These are phyloP conservation scores for Neurospora intermedia DNA, from an alignment of 495 filamentous ascomycete species.

Conservation along the genomic window DNA sequence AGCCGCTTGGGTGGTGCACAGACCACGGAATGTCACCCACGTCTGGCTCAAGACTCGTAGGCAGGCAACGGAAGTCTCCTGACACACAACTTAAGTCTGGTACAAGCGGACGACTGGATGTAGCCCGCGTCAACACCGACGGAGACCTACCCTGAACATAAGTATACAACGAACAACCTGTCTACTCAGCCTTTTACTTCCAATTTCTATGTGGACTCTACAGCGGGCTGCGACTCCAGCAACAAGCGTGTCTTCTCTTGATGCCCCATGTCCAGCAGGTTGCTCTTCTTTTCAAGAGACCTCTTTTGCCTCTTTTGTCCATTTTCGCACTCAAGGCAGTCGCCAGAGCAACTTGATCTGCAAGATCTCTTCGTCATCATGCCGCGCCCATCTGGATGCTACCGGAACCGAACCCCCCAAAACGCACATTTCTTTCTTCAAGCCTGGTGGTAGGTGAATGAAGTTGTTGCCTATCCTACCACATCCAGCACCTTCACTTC, in stretches of 20 bases:
- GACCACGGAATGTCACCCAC: background rate
- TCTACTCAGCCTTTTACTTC: background rate
- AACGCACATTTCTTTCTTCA: background rate
- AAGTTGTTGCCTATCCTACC: too few relatives aligned
- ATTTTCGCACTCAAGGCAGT: background rate
- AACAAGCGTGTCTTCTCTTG: background rate
- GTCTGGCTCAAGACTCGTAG: background rate
- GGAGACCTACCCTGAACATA: background rate
- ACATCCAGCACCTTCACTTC: background rate
- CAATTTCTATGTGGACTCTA: background rate
- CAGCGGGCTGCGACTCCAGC: background rate
- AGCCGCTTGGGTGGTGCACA: background rate
- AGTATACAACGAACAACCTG: background rate
- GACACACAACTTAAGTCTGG: background rate
- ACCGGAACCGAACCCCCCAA: background rate
- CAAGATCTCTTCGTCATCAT: background rate
- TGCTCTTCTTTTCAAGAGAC: background rate
- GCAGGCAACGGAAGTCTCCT: background rate
- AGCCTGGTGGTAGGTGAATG: background rate
- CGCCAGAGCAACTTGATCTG: background rate
- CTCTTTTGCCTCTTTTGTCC: background rate
- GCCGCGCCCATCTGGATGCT: background rate
- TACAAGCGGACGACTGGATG: background rate
- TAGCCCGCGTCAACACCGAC: background rate
- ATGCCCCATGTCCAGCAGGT: background rate